Evolutionary conservation across 106 monocot genomes (phyloP).

Genomic region (Dendrobium chrysotoxum): DNA sequence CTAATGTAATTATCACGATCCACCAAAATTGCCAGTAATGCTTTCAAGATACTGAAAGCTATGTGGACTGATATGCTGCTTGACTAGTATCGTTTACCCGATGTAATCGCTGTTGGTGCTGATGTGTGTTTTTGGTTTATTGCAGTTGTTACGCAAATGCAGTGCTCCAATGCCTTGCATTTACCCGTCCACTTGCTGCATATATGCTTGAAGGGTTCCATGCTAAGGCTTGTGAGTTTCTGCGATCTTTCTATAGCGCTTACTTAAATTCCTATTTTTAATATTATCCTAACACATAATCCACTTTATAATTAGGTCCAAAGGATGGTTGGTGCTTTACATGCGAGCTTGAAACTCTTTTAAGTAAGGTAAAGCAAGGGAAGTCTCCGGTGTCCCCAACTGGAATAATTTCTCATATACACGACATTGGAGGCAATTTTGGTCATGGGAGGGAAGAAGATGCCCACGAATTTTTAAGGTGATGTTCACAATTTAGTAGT

Average conservation of each 20-base stretch:
- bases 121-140: not conserved
- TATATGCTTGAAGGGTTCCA: slow-evolving; percentile 69
- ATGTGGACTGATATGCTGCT: not conserved
- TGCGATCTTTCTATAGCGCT: not conserved
- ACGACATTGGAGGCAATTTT: slow-evolving; percentile 62
- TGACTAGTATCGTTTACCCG: not conserved
- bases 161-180: slow-evolving; percentile 77
- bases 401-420: slow-evolving; percentile 61
- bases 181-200: slow-evolving; percentile 65
- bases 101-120: not conserved
- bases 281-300: not conserved
- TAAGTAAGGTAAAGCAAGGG: slow-evolving; percentile 49
- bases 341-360: slow-evolving; percentile 67
- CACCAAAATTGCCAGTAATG: not conserved
- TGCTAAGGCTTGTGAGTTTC: slow-evolving; percentile 46
- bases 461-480: slow-evolving; percentile 99
- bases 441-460: slow-evolving; percentile 86
- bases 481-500: not conserved
- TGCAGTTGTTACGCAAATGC: slow-evolving; percentile 96
- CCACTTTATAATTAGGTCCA: slow-evolving; percentile 29
- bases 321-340: slow-evolving; percentile 69
- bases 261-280: not conserved
- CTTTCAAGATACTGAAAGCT: not conserved
- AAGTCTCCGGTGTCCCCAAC: slow-evolving; percentile 58
- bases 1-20: not conserved